phyloP scores from a whole-genome alignment of 306 rosid genomes.

The Vigna angularis region DNA sequence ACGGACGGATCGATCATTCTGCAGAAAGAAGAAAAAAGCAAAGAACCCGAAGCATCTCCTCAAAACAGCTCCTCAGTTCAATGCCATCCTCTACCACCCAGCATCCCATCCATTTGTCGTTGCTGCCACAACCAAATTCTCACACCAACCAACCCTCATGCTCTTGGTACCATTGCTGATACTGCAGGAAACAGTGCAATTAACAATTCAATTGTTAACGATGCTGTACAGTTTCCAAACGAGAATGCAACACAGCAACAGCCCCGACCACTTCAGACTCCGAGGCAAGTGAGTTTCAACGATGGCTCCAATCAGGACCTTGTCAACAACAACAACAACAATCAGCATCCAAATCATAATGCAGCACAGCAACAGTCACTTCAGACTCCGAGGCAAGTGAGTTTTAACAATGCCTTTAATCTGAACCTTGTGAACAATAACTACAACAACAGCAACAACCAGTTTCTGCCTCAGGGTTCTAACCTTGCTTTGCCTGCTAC shows the following conservation, averaged over 20 bases:
- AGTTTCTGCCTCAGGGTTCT: not conserved
- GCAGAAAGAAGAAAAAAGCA: not conserved
- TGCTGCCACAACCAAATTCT: not conserved
- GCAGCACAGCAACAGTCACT: not conserved
- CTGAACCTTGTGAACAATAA: not conserved
- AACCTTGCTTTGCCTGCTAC: not conserved
- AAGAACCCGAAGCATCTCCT: not conserved
- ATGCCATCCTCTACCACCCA: not conserved
- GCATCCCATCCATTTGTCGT: not conserved
- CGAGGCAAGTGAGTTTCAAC: not conserved
- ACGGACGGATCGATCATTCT: not conserved
- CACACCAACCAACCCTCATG: not conserved
- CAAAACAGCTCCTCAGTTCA: not conserved
- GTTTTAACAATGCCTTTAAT: not conserved
- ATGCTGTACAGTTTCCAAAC: not conserved
- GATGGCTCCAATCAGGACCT: not conserved
- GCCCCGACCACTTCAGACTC: not conserved
- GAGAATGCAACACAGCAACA: not conserved
- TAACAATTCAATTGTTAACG: not conserved
- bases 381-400: not conserved
- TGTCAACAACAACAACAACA: not conserved
- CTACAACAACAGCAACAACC: not conserved
- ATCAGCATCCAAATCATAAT: not conserved
- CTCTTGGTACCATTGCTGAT: not conserved
- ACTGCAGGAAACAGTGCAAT: not conserved